Evolutionary conservation across 306 rosid species (phyloP).

Genomic region (Pyrus communis): DNA sequence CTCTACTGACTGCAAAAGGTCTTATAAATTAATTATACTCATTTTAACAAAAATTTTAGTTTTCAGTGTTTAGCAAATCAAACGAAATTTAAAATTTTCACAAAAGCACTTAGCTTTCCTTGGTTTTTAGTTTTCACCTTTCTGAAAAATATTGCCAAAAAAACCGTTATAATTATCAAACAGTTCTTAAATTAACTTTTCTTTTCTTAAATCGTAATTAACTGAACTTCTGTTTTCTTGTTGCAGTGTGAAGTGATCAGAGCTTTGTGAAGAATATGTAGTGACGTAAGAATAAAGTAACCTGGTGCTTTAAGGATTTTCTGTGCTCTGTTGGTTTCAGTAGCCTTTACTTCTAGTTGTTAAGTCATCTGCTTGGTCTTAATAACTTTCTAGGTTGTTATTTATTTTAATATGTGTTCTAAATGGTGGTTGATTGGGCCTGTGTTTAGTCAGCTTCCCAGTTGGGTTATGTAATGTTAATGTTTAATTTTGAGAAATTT

Average conservation of each 20-base stretch:
- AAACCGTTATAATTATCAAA: too few relatives aligned
- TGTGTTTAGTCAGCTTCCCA: neutral
- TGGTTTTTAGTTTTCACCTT: too few relatives aligned
- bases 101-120: too few relatives aligned
- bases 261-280: neutral
- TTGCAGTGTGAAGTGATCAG: slow-evolving; percentile 10
- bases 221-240: neutral
- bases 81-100: too few relatives aligned
- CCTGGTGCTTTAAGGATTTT: neutral
- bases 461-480: neutral
- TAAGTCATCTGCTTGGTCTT: neutral
- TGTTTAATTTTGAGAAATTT: too few relatives aligned
- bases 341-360: neutral
- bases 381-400: neutral
- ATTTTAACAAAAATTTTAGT: too few relatives aligned
- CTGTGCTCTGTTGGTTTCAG: neutral
- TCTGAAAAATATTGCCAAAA: too few relatives aligned
- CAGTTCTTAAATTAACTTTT: too few relatives aligned
- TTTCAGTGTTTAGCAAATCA: neutral
- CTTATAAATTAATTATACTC: neutral
- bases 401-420: neutral
- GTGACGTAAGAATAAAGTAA: neutral
- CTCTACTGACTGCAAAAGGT: slow-evolving; percentile 23
- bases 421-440: neutral
- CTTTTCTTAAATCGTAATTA: neutral